Evolutionary conservation across 2,329 filamentous ascomycete genomes (phyloP), one percentile per base, ranked within the genome.

Genomic region (Fusarium setosum): DNA sequence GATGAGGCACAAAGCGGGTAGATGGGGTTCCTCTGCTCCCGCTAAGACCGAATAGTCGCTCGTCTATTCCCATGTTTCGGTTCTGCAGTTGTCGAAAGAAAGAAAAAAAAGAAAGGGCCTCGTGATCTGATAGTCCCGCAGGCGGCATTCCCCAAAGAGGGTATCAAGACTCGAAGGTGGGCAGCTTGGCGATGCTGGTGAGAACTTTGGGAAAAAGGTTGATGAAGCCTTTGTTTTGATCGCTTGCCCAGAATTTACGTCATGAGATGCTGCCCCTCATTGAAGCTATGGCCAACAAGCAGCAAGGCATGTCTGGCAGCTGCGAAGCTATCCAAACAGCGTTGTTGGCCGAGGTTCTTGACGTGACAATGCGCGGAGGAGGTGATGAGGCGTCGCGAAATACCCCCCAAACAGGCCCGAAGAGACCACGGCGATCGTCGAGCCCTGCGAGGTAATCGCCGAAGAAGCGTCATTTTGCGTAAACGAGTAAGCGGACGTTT

Each of bases 101-200:
- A n/a, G n/a, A n/a, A n/a, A n/a, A n/a, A n/a, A n/a, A n/a, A n/a
- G n/a, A 29, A 29, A 47, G 44, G 32, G 44, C 18, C 57, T 40
- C 58, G 55, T 60, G 53, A 63, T 57, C 40, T 23, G 23, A 24
- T 17, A 29, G 24, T 45, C 44, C 44, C 26, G 44, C 44, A 47
- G 10, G 31, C 12, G 12, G 29, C 31, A 9, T 21, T n/a, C 24
- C 60, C 65, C 10, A 58, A 71, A 67, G 31, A 23, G 9, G 56
- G 69, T 54, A 59, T 67, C 62, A 69, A 70, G 56, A 70, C 24
- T 69, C 69, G 65, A 69, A 51, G n/a, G 21, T 32, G 26, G 54
- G 32, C n/a, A 41, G 23, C 32, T 38, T 35, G 32, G 29, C n/a
- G 20, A 56, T 59, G 51, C 41, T 41, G 20, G 41, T n/a, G 26